Evolutionary conservation across 139 green algal species (phyloP).

Genomic region (Tetradesmus obliquus): DNA sequence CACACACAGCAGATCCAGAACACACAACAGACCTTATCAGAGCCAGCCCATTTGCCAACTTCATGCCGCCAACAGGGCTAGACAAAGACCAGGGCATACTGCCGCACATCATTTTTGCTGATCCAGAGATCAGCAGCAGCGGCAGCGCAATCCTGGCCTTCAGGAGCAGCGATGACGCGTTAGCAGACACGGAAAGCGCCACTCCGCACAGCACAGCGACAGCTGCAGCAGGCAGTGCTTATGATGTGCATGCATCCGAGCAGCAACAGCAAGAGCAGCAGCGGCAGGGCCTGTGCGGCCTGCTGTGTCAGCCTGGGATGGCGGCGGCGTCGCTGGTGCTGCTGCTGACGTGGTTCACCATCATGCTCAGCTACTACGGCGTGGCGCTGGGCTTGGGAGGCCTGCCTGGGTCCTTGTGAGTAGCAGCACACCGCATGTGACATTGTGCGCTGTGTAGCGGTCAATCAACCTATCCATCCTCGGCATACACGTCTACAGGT

Average conservation of each 20-base stretch:
- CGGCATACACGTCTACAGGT: too few species aligned
- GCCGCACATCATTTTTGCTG: neutral
- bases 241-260: neutral
- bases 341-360: slow-evolving; percentile 14
- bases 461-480: too few species aligned
- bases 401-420: slow-evolving; percentile 13
- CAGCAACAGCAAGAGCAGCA: neutral
- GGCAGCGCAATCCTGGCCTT: neutral
- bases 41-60: neutral
- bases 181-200: neutral
- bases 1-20: neutral
- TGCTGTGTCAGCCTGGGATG: neutral
- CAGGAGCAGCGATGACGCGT: neutral
- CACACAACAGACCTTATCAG: neutral
- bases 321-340: neutral
- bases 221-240: neutral
- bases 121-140: neutral
- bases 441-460: neutral
- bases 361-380: slow-evolving; percentile 13
- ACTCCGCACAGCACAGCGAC: neutral
- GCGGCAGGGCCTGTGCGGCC: neutral
- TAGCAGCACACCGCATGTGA: neutral
- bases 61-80: neutral
- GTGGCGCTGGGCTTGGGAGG: neutral
- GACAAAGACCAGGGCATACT: neutral